Evolutionary conservation across 2,329 filamentous ascomycete genomes (phyloP).

Genomic region (Pyrenophora teres): DNA sequence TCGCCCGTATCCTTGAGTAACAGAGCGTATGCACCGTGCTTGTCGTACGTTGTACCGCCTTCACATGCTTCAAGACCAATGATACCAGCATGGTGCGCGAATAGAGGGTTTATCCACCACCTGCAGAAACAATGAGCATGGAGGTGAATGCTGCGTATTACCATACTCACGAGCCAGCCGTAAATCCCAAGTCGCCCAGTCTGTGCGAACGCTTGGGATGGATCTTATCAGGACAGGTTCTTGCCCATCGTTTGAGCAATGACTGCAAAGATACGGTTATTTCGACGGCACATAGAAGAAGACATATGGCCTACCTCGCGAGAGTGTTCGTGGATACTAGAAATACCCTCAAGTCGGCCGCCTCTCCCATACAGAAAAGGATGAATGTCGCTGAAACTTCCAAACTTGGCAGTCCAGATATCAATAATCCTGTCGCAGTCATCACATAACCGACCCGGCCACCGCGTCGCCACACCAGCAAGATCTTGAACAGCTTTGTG

Average conservation of each 20-base stretch:
- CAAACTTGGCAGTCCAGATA: constrained; percentile 48
- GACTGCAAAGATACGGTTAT: constrained; percentile 25
- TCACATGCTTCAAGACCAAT: constrained; percentile 51
- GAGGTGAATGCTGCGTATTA: background rate
- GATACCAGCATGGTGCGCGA: constrained; percentile 55
- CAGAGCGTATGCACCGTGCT: constrained; percentile 52
- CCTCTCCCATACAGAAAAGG: constrained; percentile 51
- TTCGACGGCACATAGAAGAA: background rate
- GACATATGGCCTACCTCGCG: constrained; percentile 38
- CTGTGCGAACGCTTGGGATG: constrained; percentile 39
- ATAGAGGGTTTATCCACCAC: constrained; percentile 57
- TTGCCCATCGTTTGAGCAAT: constrained; percentile 42
- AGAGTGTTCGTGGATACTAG: constrained; percentile 44
- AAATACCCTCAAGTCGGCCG: constrained; percentile 51
- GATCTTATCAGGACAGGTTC: constrained; percentile 38
- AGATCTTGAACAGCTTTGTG: constrained; percentile 53
- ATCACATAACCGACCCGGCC: constrained; percentile 52
- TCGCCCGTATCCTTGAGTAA: constrained; percentile 50
- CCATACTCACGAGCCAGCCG: constrained; percentile 51
- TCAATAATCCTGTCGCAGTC: constrained; percentile 51
- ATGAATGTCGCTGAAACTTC: constrained; percentile 45
- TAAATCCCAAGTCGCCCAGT: constrained; percentile 52
- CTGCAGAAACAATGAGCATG: constrained; percentile 38
- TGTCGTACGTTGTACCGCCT: constrained; percentile 51
- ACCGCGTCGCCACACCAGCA: constrained; percentile 52